Base-by-base conservation (phyloP, 768 basidiomycete genomes). In the Leccinum subtestaceum region DNA sequence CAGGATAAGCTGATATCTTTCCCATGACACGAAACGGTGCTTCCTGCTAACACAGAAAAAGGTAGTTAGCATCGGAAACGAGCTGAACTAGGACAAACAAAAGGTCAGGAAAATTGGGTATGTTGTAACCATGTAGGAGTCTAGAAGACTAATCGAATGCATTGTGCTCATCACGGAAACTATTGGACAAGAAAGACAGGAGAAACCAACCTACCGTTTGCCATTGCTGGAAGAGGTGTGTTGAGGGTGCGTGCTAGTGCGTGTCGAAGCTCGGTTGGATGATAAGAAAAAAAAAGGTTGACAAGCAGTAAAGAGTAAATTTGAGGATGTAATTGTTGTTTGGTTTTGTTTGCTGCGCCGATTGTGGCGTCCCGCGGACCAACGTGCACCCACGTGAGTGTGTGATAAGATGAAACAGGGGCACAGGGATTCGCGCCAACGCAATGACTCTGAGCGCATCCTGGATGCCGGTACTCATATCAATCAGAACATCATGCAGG, bases 121-220 rank as follows among this genome's bases (percentile, higher is more conserved):
- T 52, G 69, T 84, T 77, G 52, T 84, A 91, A 91, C 88, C 90
- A 91, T 83, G 75, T 72, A 62, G 62, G 62, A 67, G 87, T 92
- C 92, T 92, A 87, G 74, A 93, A 93, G 91, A 95, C 92, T 95
- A 95, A 95, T 95, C 93, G 88, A 70, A 81, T 81, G 75, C 81
- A 75, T 74, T 74, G 76, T 83, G 81, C 81, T 85, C 87, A 86
- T 81, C 76, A 75, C 54, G 15, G 40, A 6, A 57, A 60, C 62
- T 21, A 9, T 40, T 2, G 49, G 56, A 19, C 45, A 43, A 3
- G 34, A 48, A 36, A 53, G 12, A 19, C 13, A 31, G 32, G 25
- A 2, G 9, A 15, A 58, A 53, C 31, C 52, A 43, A 61, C 66
- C 19, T 49, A 69, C 68, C 59, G 52, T 52, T 55, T 43, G 15